Evolutionary conservation across 495 filamentous ascomycete genomes (phyloP).

Genomic region (Lasiosphaeria hispida): DNA sequence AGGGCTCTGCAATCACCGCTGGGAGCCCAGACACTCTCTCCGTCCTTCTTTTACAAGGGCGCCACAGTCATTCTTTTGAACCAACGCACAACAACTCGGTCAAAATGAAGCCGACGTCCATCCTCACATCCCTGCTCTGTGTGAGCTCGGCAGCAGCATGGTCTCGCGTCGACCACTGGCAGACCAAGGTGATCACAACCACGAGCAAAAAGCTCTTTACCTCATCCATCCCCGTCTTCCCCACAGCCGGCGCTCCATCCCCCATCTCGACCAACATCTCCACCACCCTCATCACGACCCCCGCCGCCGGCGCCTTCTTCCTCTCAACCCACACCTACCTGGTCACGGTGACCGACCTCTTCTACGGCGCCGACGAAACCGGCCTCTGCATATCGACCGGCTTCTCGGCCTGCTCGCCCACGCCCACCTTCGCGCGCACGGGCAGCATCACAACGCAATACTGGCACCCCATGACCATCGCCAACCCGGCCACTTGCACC

Average conservation of each 20-base stretch:
- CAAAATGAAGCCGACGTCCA: too few relatives aligned
- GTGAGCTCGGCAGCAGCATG: neutral
- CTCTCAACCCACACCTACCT: neutral
- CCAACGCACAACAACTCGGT: too few relatives aligned
- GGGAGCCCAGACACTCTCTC: too few relatives aligned
- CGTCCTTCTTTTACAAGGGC: too few relatives aligned
- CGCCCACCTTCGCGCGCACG: neutral
- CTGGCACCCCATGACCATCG: constrained; percentile 4
- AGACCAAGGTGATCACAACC: neutral
- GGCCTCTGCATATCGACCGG: constrained; percentile 1
- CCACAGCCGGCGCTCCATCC: neutral
- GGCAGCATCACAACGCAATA: constrained; percentile 9
- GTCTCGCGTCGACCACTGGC: constrained; percentile 5
- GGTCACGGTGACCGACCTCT: constrained; percentile 5
- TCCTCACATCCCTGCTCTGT: neutral
- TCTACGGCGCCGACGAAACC: neutral
- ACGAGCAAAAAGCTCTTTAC: neutral
- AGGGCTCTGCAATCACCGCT: too few relatives aligned
- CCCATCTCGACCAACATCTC: neutral
- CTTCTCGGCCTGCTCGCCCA: neutral
- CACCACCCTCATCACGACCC: constrained; percentile 5
- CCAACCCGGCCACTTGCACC: constrained; percentile 1
- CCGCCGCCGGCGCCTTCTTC: neutral
- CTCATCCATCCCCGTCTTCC: constrained; percentile 2
- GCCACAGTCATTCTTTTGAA: too few relatives aligned